These are phyloP conservation scores for Alternaria postmessia DNA, from an alignment of 2,329 filamentous ascomycete genomes.

Conservation along the genomic window DNA sequence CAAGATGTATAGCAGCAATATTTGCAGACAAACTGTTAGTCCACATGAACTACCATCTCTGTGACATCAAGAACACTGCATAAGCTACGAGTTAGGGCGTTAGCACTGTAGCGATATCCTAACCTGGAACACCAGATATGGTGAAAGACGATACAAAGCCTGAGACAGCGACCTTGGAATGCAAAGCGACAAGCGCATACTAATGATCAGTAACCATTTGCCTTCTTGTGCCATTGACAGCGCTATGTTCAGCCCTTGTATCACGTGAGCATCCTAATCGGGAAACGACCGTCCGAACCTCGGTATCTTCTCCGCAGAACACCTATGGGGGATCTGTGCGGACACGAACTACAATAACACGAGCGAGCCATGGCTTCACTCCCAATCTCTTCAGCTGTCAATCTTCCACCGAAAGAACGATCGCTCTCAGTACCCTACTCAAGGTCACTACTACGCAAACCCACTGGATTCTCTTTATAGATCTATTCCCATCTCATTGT, in stretches of 20 bases:
- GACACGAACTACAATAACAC: constrained; percentile 10
- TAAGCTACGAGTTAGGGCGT: neutral
- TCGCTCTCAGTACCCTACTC: neutral
- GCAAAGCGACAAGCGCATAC: neutral
- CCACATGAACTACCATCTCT: neutral
- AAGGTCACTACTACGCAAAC: neutral
- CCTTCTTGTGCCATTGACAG: neutral
- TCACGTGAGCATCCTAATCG: constrained; percentile 18
- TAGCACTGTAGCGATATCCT: neutral
- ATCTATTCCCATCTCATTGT: neutral
- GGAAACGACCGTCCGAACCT: constrained; percentile 27
- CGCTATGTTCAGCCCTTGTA: too few relatives aligned
- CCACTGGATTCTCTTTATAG: neutral
- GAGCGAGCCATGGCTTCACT: neutral
- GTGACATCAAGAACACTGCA: neutral
- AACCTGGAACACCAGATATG: neutral
- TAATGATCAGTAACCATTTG: neutral
- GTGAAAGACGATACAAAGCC: neutral
- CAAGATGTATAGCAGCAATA: neutral
- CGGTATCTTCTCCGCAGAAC: constrained; percentile 35
- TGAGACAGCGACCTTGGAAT: neutral
- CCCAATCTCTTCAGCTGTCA: neutral
- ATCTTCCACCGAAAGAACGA: neutral
- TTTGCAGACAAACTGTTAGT: neutral
- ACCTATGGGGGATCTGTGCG: constrained; percentile 26